Conservation (phyloP, 441 rosid species). For the Pelargonium citronellum region DNA sequence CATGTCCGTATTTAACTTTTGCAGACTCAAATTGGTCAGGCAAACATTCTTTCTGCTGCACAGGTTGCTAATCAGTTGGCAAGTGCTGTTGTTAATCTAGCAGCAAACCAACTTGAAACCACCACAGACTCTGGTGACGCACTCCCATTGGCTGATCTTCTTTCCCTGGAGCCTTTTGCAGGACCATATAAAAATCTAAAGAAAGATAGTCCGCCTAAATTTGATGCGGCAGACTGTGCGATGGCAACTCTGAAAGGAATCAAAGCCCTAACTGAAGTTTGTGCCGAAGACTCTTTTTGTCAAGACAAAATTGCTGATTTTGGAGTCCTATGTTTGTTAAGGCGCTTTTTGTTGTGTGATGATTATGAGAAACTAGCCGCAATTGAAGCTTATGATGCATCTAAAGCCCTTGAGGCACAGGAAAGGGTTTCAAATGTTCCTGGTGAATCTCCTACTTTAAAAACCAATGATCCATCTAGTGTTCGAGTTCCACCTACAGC, state of each 20-base stretch:
- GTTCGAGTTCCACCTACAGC: slow-evolving; percentile 85
- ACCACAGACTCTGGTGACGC: slow-evolving; percentile 44
- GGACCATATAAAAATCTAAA: slow-evolving; percentile 58
- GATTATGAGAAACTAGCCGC: slow-evolving; percentile 93
- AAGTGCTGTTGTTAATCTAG: slow-evolving; percentile 72
- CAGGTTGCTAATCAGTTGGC: slow-evolving; percentile 70
- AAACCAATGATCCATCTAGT: slow-evolving; percentile 47
- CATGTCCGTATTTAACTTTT: slow-evolving; percentile 22
- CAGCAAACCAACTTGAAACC: slow-evolving; percentile 49
- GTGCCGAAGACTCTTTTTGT: slow-evolving; percentile 58
- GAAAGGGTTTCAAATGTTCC: slow-evolving; percentile 38
- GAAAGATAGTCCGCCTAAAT: slow-evolving; percentile 56
- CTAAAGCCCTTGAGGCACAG: slow-evolving; percentile 57
- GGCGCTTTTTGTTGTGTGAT: slow-evolving; percentile 73
- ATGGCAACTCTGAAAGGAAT: slow-evolving; percentile 78
- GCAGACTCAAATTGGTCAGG: slow-evolving; percentile 73
- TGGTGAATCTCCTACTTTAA: slow-evolving; percentile 38
- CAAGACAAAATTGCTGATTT: slow-evolving; percentile 59
- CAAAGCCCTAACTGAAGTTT: slow-evolving; percentile 77
- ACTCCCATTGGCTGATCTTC: slow-evolving; percentile 73
- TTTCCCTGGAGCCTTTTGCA: slow-evolving; percentile 76
- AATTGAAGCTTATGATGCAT: slow-evolving; percentile 87
- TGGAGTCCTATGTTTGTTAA: slow-evolving; percentile 76
- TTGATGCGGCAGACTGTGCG: slow-evolving; percentile 82
- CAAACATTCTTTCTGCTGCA: slow-evolving; percentile 57